Base-by-base conservation (phyloP, 2,329 filamentous ascomycete species). In the Arthroderma sp. region DNA sequence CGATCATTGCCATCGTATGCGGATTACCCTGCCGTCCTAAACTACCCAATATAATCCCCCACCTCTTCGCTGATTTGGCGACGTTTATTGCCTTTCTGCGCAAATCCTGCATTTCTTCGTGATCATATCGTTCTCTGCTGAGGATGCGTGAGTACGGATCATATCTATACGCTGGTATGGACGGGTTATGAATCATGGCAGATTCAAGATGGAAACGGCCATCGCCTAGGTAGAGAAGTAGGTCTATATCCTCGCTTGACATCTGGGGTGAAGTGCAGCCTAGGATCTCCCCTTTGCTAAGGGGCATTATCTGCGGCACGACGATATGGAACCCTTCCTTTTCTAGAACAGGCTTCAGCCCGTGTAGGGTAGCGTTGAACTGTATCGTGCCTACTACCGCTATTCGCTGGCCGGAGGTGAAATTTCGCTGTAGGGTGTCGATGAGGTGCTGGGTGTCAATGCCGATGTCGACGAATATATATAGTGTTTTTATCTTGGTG, bases 161-260 rank as follows among this genome's bases (percentile, higher is more conserved):
- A 71, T 98, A 98, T 62, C 93, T 82, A 73, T 96, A 98, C 1
- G 94, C 91, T 0, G 91, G 88, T 37, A 96, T 82, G 4, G 77
- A 74, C 0, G 94, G 93, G 73, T 98, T 98, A 69, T 97, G 93
- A 63, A 98, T 98, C 91, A 98, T 98, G 67, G 94, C 91, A 66
- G 88, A 94, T 73, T 98, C 93, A 44, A 98, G 85, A 70, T 98
- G 93, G 76, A 96, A 96, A 59, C 91, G 82, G 11, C 91, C 91
- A 67, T 96, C 91, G 51, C 91, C 91, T 13, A 96, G 82, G 69
- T 96, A 96, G 1, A 96, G 76, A 49, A 96, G 85, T 61, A 89
- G 73, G 67, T 95, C 88, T 21, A 91, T 81, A 38, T 77, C 75
- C 39, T 73, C 66, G n/a, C 75, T 71, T 13, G 76, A 66, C n/a